Base-by-base conservation (phyloP, 1,139 yeast species). In the Candida sanyaensis region DNA sequence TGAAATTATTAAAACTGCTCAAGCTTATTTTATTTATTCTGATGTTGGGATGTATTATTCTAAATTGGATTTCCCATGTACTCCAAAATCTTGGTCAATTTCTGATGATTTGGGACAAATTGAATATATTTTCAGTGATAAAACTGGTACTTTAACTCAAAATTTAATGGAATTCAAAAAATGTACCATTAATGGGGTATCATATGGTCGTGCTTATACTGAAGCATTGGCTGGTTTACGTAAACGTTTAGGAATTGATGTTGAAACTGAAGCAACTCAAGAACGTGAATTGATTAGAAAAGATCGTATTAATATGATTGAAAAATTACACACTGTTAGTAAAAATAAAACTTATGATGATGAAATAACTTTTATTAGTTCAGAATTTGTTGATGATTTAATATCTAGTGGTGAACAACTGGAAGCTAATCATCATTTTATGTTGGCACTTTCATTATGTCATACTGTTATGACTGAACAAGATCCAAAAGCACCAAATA, bases 91-190 rank as follows among this genome's bases (percentile, higher is more conserved):
- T 1, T 81, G 86, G 86, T 76, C 78, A 47, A 80, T 81, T 44
- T 79, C 84, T 11, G 86, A 81, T 64, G 86, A 81, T 60, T 69
- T 81, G 55, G 86, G 86, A n/a, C 86, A 81, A 61, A 80, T 81
- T 50, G 85, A 81, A 59, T 81, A 81, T 56, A 73, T 81, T 43
- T 81, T 81, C 61, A 78, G 84, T 67, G 86, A 81, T 62, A 81
- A 81, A 54, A 81, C 86, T 0, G 86, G 86, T 33, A 81, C 86
- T 0, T 67, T 81, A 50, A 81, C 86, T 3, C 85, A 80, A 58
- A 81, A 81, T 55, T 67, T 81, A 42, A 81, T 81, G 86, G 85
- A 81, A 57, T 81, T 80, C 62, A 78, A 78, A 50, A 80, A 80
- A 56, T 80, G 84, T 63, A 78, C 84, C n/a, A 70, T 80, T 41